These are phyloP conservation scores for Aspergillus carbonarius DNA, from an alignment of 2,329 filamentous ascomycete species.

Conservation along the genomic window DNA sequence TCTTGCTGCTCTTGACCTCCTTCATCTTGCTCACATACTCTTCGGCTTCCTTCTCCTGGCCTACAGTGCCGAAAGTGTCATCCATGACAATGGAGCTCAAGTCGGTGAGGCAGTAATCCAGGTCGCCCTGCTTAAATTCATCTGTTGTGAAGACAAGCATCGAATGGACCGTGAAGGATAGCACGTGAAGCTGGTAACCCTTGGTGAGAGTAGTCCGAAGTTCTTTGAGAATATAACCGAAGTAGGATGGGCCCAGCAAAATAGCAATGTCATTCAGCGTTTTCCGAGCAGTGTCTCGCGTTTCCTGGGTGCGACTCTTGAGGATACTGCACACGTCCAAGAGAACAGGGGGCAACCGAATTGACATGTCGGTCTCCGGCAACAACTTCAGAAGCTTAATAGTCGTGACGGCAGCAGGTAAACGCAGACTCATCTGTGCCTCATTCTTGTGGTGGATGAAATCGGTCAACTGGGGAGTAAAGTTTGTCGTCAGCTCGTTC, in stretches of 20 bases:
- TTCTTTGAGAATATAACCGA: slow-evolving; percentile 93
- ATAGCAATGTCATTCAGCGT: slow-evolving; percentile 81
- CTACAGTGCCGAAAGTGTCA: slow-evolving; percentile 88
- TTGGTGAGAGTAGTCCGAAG: slow-evolving; percentile 76
- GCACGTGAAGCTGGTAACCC: slow-evolving; percentile 90
- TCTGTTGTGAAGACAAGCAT: slow-evolving; percentile 76
- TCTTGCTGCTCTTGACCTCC: slow-evolving; percentile 97
- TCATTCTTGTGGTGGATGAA: slow-evolving; percentile 95
- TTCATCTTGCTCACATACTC: slow-evolving; percentile 95
- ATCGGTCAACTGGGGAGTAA: slow-evolving; percentile 75
- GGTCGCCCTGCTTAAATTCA: slow-evolving; percentile 72
- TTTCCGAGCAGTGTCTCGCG: slow-evolving; percentile 85
- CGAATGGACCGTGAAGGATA: slow-evolving; percentile 92
- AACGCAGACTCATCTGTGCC: slow-evolving; percentile 85
- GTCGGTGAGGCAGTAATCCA: slow-evolving; percentile 81
- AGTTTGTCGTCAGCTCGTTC: slow-evolving; percentile 69
- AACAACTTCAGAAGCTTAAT: slow-evolving; percentile 84
- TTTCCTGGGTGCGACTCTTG: slow-evolving; percentile 82
- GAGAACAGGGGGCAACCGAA: slow-evolving; percentile 76
- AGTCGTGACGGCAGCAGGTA: slow-evolving; percentile 83
- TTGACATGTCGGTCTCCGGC: slow-evolving; percentile 68
- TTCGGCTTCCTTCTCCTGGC: slow-evolving; percentile 95
- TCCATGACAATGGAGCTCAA: slow-evolving; percentile 90
- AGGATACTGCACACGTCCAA: slow-evolving; percentile 93
- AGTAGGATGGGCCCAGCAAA: slow-evolving; percentile 76